Percentiles rank a stretch among this genome's conserved stretches.
These are phyloP conservation scores for Dysphania ambrosioides DNA, from an alignment of 148 eudicot species.

Conservation along the genomic window DNA sequence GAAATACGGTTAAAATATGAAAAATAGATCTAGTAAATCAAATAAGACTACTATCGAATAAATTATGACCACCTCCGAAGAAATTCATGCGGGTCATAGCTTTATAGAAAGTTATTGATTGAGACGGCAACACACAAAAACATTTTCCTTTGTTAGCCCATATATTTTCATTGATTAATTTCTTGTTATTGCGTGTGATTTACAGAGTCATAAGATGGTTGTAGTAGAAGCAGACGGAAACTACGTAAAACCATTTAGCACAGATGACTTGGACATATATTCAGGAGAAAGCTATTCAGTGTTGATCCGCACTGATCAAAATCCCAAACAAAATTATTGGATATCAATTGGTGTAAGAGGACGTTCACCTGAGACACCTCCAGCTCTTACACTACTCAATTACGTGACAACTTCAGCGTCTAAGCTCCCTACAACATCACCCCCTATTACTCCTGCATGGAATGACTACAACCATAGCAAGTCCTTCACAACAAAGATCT, in stretches of 20 bases:
- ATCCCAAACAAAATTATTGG: constrained; percentile 66
- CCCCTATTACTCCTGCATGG: constrained; percentile 64
- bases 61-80: too few relatives aligned
- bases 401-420: constrained; percentile 39
- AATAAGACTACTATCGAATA: too few relatives aligned
- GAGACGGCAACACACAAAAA: too few relatives aligned
- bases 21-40: too few relatives aligned
- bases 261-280: constrained; percentile 70
- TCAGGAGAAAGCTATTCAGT: constrained; percentile 91
- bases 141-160: too few relatives aligned
- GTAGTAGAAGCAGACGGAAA: constrained; percentile 91
- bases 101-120: too few relatives aligned
- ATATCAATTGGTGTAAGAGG: constrained; percentile 65
- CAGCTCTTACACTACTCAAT: constrained; percentile 58
- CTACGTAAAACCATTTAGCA: constrained; percentile 57
- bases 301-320: constrained; percentile 57
- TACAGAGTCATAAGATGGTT: constrained; percentile 65
- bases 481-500: constrained; percentile 42
- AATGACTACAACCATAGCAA: constrained; percentile 43
- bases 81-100: too few relatives aligned
- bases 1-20: too few relatives aligned
- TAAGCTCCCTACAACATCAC: constrained; percentile 40
- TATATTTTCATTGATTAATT: too few relatives aligned
- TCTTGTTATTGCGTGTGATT: neutral
- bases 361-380: constrained; percentile 62